Conservation (phyloP, 2,329 filamentous ascomycete species). For the Esteya vermicola region DNA sequence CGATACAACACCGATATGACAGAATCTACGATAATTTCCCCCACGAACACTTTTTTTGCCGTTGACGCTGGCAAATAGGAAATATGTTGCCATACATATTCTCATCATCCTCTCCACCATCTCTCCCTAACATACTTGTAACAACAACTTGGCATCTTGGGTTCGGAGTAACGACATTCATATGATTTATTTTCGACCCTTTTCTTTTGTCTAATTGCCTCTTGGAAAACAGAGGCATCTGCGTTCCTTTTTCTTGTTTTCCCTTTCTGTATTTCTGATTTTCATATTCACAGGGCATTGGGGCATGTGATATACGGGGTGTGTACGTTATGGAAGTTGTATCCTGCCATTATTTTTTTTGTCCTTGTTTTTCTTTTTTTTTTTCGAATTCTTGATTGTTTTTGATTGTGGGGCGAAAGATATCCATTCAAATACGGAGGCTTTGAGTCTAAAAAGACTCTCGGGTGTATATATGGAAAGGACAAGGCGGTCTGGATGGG, state of each 20-base stretch:
- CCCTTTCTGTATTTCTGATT: slow-evolving; percentile 1
- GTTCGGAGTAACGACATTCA: slow-evolving; percentile 1
- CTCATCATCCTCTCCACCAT: no score
- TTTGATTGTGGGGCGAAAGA: no score
- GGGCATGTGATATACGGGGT: not conserved
- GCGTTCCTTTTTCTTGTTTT: slow-evolving; percentile 1
- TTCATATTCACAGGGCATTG: not conserved
- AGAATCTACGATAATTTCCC: not conserved
- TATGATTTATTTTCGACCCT: not conserved
- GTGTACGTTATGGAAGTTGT: not conserved
- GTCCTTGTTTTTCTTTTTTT: not conserved
- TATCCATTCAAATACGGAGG: no score
- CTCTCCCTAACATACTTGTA: not conserved
- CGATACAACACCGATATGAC: slow-evolving; percentile 1
- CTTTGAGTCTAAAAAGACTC: no score
- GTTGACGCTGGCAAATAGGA: no score
- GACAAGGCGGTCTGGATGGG: not conserved
- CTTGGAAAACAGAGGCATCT: no score
- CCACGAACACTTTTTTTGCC: no score
- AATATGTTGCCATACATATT: no score
- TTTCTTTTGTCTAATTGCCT: not conserved
- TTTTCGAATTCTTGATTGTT: not conserved
- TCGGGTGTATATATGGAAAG: not conserved
- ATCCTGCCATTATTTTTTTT: not conserved
- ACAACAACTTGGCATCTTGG: slow-evolving; percentile 2